Conservation (phyloP, 768 basidiomycete species). For the Lactarius vividus region DNA sequence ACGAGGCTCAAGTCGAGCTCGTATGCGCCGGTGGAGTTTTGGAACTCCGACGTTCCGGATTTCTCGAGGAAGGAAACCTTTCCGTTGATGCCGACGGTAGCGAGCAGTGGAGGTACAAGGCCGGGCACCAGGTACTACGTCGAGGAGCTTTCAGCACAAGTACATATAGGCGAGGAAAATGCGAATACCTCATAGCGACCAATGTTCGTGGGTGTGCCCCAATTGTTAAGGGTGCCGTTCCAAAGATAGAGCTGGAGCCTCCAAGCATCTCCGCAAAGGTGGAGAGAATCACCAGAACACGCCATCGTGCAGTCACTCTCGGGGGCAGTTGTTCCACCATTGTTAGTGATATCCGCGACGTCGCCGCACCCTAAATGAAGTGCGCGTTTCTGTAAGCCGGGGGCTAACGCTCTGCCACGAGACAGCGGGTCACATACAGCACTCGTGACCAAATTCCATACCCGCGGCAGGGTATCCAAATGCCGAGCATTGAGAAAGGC, state of each 20-base stretch:
- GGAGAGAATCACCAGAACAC: constrained; percentile 70
- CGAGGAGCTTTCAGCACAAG: background rate
- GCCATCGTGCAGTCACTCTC: constrained; percentile 45
- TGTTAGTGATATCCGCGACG: constrained; percentile 45
- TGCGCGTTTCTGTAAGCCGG: background rate
- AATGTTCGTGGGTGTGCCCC: background rate
- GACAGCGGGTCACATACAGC: constrained; percentile 66
- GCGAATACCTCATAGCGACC: background rate
- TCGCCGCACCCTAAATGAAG: constrained; percentile 64
- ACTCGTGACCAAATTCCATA: constrained; percentile 67
- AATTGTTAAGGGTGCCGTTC: background rate
- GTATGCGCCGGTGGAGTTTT: constrained; percentile 73
- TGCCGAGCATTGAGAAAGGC: constrained; percentile 63
- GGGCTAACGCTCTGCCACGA: background rate
- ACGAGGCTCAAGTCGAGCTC: constrained; percentile 67
- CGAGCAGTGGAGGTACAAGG: constrained; percentile 67
- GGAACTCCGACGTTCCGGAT: constrained; percentile 28
- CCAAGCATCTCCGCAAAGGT: constrained; percentile 60
- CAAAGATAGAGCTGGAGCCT: background rate
- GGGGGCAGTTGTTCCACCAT: constrained; percentile 35
- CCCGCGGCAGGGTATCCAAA: constrained; percentile 74
- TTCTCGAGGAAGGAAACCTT: constrained; percentile 79
- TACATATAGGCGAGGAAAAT: background rate
- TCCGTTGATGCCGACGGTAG: constrained; percentile 76
- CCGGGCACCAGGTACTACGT: constrained; percentile 49